Evolutionary conservation across 2,329 filamentous ascomycete species (phyloP), one percentile per base, ranked within the genome.

Genomic region (Akanthomyces dipterigenus): DNA sequence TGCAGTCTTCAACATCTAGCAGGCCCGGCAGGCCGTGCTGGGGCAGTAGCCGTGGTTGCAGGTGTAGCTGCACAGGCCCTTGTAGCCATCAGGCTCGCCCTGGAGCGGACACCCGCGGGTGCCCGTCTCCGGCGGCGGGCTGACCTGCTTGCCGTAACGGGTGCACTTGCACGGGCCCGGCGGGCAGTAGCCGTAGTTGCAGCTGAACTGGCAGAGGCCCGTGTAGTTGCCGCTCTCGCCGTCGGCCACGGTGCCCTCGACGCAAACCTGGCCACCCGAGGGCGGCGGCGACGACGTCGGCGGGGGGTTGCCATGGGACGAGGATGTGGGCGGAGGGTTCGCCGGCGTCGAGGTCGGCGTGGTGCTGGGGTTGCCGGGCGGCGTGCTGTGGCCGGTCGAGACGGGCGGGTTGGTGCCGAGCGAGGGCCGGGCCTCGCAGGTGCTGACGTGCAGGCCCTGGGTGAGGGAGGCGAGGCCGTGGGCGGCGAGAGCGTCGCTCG

Each of bases 1-100:
- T 11, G 31, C 45, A 16, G 4, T n/a, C 34, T n/a, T 20, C 4
- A 16, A 12, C 34, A 50, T 48, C 57, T 59, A 67, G 53, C 65
- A 67, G 8, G 50, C 55, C 34, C 61, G 58, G 58, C 71, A 73
- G 18, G 71, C 71, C 72, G 46, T 62, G 18, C 59, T n/a, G 0
- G 78, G 78, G 55, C 77, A 80, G 62, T 80, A 80, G 0, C 77
- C 78, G 65, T 78, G 75, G 62, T 73, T 75, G 50, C 78, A 80
- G 14, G 76, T 70, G 63, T 73, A 81, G 61, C 73, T 78, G 64
- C 79, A 81, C 18, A 81, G 71, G 0, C 77, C 78, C 43, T 72
- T 63, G 63, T 80, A 81, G 1, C 70, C 68, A 3, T 73, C 70
- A 42, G 69, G 67, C 28, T 72, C 64, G 1, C 72, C 72, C 0